Base-by-base conservation (phyloP, 352 stramenopile species). In the Hyaloperonospora brassicae region DNA sequence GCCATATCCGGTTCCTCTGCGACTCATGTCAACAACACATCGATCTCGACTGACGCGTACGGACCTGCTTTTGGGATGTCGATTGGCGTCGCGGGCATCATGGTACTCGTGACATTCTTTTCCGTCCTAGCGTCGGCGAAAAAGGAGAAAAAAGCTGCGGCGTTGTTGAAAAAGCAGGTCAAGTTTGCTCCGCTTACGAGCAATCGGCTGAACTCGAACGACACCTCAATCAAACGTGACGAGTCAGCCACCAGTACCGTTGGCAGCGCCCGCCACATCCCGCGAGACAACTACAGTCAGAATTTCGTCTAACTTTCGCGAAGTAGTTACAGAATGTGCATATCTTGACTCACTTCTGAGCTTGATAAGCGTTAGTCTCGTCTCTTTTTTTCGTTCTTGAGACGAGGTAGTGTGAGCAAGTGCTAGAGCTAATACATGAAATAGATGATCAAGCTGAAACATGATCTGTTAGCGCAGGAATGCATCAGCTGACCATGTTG, bases 11-110 rank as follows among this genome's bases (percentile, higher is more conserved):
- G 67, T 17, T 62, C 53, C 0, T 36, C 51, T 27, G 53, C 52
- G 4, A 52, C 55, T 0, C 61, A 55, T 3, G 24, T 14, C 0
- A 63, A 54, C 5, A 44, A 21, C 1, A 58, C 22, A 5, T 64
- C 21, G 17, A 11, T 60, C 0, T 60, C 70, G 12, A 58, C 47
- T 11, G 51, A 47, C 2, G 59, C 66, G 2, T 82, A 75, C 30
- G 69, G 74, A 11, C 66, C 72, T 8, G 62, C 74, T 0, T 65
- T 82, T 43, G 57, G 21, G 0, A 38, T 74, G 0, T 64, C 68
- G 0, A 47, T 85, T 7, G 60, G 36, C 6, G 38, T 81, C 42
- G 67, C 67, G 1, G 43, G 42, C 1, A 13, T 70, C 0, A 57
- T 68, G 3, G 35, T 83, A 13, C 11, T 76, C 6, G 27, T 69